Evolutionary conservation across 768 basidiomycete genomes (phyloP), one percentile per base, ranked within the genome.

Genomic region (Cantharellus anzutake): DNA sequence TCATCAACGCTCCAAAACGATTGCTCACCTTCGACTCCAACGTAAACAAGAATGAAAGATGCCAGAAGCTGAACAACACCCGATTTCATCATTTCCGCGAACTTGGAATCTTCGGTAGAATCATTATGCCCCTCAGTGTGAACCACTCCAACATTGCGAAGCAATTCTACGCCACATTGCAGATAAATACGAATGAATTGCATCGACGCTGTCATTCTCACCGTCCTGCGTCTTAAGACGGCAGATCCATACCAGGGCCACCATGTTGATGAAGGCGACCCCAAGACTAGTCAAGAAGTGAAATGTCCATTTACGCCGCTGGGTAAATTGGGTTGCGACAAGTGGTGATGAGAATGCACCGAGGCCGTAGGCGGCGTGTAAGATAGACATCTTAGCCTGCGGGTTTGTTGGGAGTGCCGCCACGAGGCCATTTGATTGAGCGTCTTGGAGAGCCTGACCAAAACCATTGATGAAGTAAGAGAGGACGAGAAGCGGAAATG

Each of bases 391-490:
- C 67, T 85, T 86, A 0, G 71, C 67, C 60, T 80, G 75, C 0
- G 79, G 67, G 51, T 80, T 75, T n/a, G 75, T 70, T 62, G 75
- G 75, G 4, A 84, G 69, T 51, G 72, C 74, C 2, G 81, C 83
- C 7, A 87, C 78, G 61, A 77, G 86, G 4, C 80, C 82, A 65
- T 83, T 83, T 1, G 83, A 76, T 69, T 84, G 83, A 0, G 84
- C 83, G 61, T 85, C 80, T 80, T 84, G 63, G 41, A 62, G 58
- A 14, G 79, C 70, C 44, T 74, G 60, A 2, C 80, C 80, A 38
- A 79, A 70, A 3, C 81, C 81, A 7, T 72, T 74, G 41, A 81
- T 57, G 4, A 66, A 67, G 60, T 72, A 78, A 1, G 69, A 73
- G 39, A 81, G 64, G 3, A 79, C 75, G 62, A 84, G 80, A 1